Evolutionary conservation across 495 filamentous ascomycete genomes (phyloP), one percentile per base, ranked within the genome.

Genomic region (Pyronema domesticum): DNA sequence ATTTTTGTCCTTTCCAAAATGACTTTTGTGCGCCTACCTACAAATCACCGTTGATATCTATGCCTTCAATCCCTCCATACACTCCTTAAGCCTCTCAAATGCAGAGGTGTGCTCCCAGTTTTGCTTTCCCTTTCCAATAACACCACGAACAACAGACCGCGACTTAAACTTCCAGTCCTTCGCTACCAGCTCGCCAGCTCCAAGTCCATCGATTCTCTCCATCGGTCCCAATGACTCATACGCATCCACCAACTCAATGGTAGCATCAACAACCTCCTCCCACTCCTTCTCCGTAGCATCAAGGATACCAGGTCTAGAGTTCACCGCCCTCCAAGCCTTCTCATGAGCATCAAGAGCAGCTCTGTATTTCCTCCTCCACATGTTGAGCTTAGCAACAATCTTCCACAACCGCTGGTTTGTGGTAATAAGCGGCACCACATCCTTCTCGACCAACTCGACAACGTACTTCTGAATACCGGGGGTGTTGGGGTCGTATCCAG

Each of bases 141-240:
- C 77, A 18, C 82, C 83, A 40, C 86, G 72, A 3, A 94, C 74
- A 6, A 86, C 87, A 65, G 78, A 86, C 65, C 86, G 73, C 1
- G 85, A 82, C 76, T 95, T 96, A 51, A 85, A 85, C 64, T 78
- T 83, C 91, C 91, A 96, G 65, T 71, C 74, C 46, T 68, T 70
- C 37, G 77, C 80, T 33, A 86, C 68, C 58, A 72, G 8, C 70
- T 71, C 60, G 57, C 68, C 68, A 17, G 68, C 55, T 65, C 68
- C 46, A 58, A 64, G 47, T 58, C 69, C 70, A 17, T 76, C 73
- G 10, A 66, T 71, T 55, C 68, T 61, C 64, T 74, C 70, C 65
- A 60, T 68, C 23, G 58, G 67, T 0, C 82, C 83, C 53, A 81
- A 73, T 58, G 74, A 80, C 69, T 83, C 78, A 67, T 82, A 78